Base-by-base conservation (phyloP, 2,329 filamentous ascomycete species). In the Colletotrichum spinosum region DNA sequence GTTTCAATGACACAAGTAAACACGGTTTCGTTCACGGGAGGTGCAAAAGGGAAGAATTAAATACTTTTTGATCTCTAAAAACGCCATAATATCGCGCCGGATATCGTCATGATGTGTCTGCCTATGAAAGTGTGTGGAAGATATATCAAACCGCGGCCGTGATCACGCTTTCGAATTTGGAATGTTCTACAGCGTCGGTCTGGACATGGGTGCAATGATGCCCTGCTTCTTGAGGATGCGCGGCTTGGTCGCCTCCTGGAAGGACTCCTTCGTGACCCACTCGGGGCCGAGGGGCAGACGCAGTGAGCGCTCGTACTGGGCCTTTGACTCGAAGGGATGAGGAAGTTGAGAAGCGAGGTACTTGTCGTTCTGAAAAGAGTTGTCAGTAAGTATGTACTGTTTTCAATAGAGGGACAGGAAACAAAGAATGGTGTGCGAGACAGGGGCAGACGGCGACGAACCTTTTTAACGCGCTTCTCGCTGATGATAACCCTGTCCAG, bases 201-300 rank as follows among this genome's bases (percentile, higher is more conserved):
- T 94, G 63, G 90, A 88, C 87, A 99, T 92, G 45, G 96, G 92
- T 72, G 88, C 86, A 78, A 99, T 94, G 70, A 97, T 85, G 51
- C 96, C 96, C 80, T 94, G 92, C 83, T 97, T 97, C 77, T 97
- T 83, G 77, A 98, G 83, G 70, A 98, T 87, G 72, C 93, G 88
- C 64, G 96, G 96, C 86, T 95, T 97, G 65, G 92, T 97, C 67
- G 88, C 88, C 71, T 91, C 88, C 83, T 98, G 94, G 85, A 96
- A 96, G 12, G 92, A 93, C 81, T 93, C 89, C 86, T 97, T 97
- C n/a, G 95, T 98, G 71, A 90, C 89, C 94, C 95, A 99, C 79
- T 99, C 95, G 13, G 92, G 93, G 1, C 96, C 96, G 67, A 98
- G 88, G 1, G 96, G 96, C 70, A 97, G 80, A 48, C 95, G 86